Conservation (phyloP, 768 basidiomycete species). For the Crucibulum laeve region DNA sequence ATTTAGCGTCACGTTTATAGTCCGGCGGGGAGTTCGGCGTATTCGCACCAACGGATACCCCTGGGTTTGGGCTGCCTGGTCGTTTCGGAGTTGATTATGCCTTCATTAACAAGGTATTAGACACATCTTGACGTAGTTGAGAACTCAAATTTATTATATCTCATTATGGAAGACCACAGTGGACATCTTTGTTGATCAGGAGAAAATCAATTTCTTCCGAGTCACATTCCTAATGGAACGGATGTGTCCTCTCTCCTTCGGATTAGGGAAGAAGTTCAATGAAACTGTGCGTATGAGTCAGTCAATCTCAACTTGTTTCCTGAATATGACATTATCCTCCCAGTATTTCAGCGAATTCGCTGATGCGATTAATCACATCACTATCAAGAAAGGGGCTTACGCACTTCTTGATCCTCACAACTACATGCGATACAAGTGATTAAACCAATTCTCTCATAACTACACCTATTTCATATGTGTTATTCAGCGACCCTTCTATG, state of each 20-base stretch:
- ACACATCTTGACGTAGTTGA: background rate
- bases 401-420: constrained; percentile 43
- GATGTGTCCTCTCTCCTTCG: constrained; percentile 33
- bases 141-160: background rate
- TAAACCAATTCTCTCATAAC: background rate
- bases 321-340: background rate
- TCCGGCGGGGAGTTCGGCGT: constrained; percentile 46
- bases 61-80: constrained; percentile 39
- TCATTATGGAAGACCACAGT: constrained; percentile 33
- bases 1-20: constrained; percentile 13
- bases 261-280: constrained; percentile 37
- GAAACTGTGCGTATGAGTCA: constrained; percentile 28
- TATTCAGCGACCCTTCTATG: constrained; percentile 33
- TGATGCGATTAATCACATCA: constrained; percentile 40
- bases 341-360: constrained; percentile 40
- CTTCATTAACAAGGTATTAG: constrained; percentile 41
- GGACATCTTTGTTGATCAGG: constrained; percentile 42
- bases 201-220: constrained; percentile 45
- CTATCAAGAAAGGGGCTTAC: constrained; percentile 33
- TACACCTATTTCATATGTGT: background rate
- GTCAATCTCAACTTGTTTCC: background rate
- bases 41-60: constrained; percentile 24
- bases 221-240: constrained; percentile 47
- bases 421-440: constrained; percentile 45
- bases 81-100: constrained; percentile 37